Evolutionary conservation across 2,329 filamentous ascomycete genomes (phyloP), one percentile per base, ranked within the genome.

Genomic region (Fulvia fulva): DNA sequence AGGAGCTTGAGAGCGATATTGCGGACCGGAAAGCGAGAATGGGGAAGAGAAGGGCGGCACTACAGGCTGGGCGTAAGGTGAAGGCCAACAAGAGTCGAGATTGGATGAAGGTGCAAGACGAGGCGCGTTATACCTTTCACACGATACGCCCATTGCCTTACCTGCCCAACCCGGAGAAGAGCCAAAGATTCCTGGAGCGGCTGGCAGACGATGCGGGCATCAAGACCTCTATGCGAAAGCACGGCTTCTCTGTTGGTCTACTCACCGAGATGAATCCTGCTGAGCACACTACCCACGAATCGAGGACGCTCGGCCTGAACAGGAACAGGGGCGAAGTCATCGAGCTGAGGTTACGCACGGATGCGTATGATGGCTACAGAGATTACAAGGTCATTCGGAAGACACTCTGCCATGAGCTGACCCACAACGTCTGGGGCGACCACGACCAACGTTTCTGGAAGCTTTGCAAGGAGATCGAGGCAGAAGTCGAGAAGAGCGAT

Each of bases 221-320:
- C 75, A 87, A 87, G 63, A 80, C 87, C 0, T 83, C 86, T 0
- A 99, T 99, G 94, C 80, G 83, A 16, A 87, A 86, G 67, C 92
- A 96, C 77, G 83, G 86, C 63, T 97, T 96, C 78, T 84, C 82
- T 21, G 94, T 99, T 0, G 87, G 87, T 0, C 75, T 97, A 2
- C 80, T 99, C 25, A 97, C 92, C 0, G 94, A 99, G 75, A 97
- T 99, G 93, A 89, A 99, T 67, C 94, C 94, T 0, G 81, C 87
- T 0, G 82, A 87, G 65, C 86, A 97, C 74, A 97, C 92, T 0
- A 89, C 84, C 3, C 87, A 90, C 68, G 88, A 94, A n/a, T 86
- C 86, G 51, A 83, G 90, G 46, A 92, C 90, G 1, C 76, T 97
- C 0, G 94, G 94, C 0, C 73, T 97, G 43, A 99, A 99, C 71